phyloP scores from a whole-genome alignment of 1,139 yeast species.

The Hansenula lynferdii region DNA sequence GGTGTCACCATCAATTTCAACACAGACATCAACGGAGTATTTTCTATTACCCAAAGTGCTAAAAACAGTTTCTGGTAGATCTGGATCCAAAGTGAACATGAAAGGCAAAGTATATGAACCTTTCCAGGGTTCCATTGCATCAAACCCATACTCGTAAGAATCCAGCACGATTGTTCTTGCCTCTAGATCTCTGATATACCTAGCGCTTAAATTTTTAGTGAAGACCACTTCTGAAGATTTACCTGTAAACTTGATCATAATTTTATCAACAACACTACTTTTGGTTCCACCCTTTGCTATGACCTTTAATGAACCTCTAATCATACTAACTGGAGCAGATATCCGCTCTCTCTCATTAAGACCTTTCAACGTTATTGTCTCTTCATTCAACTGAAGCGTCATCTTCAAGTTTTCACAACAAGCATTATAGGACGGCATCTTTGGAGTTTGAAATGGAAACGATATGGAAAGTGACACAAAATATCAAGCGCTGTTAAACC shows the following conservation, averaged over 20 bases:
- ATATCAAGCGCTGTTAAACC: too few species aligned
- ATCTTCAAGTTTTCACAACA: too few species aligned
- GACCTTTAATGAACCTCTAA: slow-evolving; percentile 12
- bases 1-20: not conserved
- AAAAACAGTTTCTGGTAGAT: slow-evolving; percentile 13
- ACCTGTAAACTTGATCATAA: slow-evolving; percentile 14
- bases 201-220: not conserved
- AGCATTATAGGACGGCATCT: too few species aligned
- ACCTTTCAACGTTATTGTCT: slow-evolving; percentile 14
- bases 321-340: slow-evolving; percentile 6
- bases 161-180: slow-evolving; percentile 9
- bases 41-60: slow-evolving; percentile 10
- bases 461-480: too few species aligned
- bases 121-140: slow-evolving; percentile 2
- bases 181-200: slow-evolving; percentile 5
- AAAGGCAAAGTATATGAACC: slow-evolving; percentile 19
- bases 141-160: slow-evolving; percentile 6
- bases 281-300: slow-evolving; percentile 5
- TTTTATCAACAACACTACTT: slow-evolving; percentile 10
- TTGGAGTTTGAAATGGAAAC: too few species aligned
- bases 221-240: slow-evolving; percentile 7
- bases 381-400: slow-evolving; percentile 8
- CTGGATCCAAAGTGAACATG: slow-evolving; percentile 16
- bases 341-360: slow-evolving; percentile 12
- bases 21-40: slow-evolving; percentile 10